Percentiles rank a stretch among this genome's conserved stretches.
Conservation (phyloP, 2,329 filamentous ascomycete species). For the Aspergillus fijiensis region DNA sequence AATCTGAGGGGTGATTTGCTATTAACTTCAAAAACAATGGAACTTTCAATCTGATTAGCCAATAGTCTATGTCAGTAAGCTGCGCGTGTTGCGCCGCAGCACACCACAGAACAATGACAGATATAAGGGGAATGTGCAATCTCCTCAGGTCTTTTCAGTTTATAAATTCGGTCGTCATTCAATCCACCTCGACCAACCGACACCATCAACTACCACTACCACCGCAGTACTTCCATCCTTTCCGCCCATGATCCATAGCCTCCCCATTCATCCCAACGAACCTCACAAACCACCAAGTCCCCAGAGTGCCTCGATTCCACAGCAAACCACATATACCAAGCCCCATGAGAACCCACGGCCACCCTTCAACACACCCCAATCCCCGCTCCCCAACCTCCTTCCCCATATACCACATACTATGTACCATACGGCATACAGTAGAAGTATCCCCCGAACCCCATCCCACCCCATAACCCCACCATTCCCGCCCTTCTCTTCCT, state of each 20-base stretch:
- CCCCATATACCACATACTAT: background rate
- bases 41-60: background rate
- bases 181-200: constrained; percentile 23
- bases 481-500: background rate
- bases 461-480: background rate
- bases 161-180: constrained; percentile 41
- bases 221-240: constrained; percentile 29
- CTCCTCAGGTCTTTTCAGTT: constrained; percentile 51
- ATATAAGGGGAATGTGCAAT: constrained; percentile 6
- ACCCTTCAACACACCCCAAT: background rate
- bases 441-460: background rate
- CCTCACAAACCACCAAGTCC: constrained; percentile 16
- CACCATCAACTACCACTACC: constrained; percentile 11
- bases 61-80: background rate
- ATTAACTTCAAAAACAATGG: constrained; percentile 3
- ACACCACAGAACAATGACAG: background rate
- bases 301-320: constrained; percentile 5
- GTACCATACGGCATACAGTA: background rate
- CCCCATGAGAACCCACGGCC: constrained; percentile 2
- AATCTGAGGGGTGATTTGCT: background rate
- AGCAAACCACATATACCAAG: background rate
- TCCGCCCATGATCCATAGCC: background rate
- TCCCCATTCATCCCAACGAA: constrained; percentile 14
- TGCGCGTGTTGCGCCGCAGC: background rate
- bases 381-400: background rate